Conservation (phyloP, 768 basidiomycete species). For the Trametes coccinea region DNA sequence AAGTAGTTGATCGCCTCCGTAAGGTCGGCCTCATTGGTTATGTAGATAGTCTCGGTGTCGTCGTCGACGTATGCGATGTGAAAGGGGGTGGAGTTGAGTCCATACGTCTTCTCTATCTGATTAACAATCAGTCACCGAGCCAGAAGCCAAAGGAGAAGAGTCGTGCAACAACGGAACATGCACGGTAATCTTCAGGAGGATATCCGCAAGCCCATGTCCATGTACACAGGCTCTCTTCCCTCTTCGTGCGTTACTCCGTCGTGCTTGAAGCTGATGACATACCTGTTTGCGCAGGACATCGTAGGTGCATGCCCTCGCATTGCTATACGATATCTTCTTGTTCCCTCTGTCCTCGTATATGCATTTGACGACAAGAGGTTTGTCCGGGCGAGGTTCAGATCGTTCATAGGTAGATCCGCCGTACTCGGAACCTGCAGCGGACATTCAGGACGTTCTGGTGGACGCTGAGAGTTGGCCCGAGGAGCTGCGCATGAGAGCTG, state of each 20-base stretch:
- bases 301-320: conserved; percentile 78
- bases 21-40: conserved; percentile 71
- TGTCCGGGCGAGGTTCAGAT: conserved; percentile 60
- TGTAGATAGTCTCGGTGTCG: conserved; percentile 75
- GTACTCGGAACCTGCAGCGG: conserved; percentile 29
- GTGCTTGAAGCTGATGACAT: conserved; percentile 24
- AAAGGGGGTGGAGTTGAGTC: conserved; percentile 68
- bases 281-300: conserved; percentile 75
- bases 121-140: background rate
- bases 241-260: too few species aligned
- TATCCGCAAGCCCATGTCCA: too few species aligned
- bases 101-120: conserved; percentile 85
- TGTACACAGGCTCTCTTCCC: too few species aligned
- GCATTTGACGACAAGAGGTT: conserved; percentile 82
- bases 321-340: conserved; percentile 78
- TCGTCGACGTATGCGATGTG: conserved; percentile 85
- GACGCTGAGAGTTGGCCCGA: background rate
- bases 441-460: conserved; percentile 20
- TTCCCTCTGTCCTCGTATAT: conserved; percentile 64
- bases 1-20: conserved; percentile 89
- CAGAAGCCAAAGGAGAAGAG: too few species aligned
- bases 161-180: too few species aligned
- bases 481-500: conserved; percentile 23
- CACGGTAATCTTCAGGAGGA: too few species aligned
- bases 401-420: conserved; percentile 28